A percentile compares a stretch with the other conserved stretches of the same genome.
These are phyloP conservation scores for Penicillium vulpinum DNA, from an alignment of 2,329 filamentous ascomycete genomes.

Conservation along the genomic window DNA sequence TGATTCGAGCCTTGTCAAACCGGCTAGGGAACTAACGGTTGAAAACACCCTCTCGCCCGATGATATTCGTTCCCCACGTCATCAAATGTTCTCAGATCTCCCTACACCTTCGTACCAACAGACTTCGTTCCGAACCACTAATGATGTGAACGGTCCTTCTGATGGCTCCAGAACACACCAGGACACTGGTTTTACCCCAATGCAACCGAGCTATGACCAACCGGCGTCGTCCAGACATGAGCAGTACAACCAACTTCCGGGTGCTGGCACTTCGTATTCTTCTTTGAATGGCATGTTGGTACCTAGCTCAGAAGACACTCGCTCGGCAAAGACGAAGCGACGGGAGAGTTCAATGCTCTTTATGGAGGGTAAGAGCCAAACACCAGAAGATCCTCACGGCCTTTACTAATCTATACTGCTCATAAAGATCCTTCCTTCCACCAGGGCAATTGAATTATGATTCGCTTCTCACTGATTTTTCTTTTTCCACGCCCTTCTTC, in stretches of 20 bases:
- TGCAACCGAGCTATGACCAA: conserved; percentile 53
- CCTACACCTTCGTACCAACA: conserved; percentile 65
- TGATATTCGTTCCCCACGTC: conserved; percentile 63
- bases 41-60: conserved; percentile 49
- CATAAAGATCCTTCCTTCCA: conserved; percentile 11
- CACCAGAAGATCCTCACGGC: not conserved
- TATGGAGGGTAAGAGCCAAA: conserved; percentile 34
- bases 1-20: conserved; percentile 42
- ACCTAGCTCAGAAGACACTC: conserved; percentile 37
- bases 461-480: conserved; percentile 1
- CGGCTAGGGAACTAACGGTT: conserved; percentile 46
- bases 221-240: conserved; percentile 31
- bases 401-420: not conserved
- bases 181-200: conserved; percentile 54
- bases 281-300: conserved; percentile 45
- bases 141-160: conserved; percentile 27
- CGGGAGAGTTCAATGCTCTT: conserved; percentile 52
- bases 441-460: conserved; percentile 14
- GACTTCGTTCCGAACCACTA: conserved; percentile 48
- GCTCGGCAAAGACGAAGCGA: conserved; percentile 46
- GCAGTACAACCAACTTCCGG: conserved; percentile 27
- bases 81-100: conserved; percentile 67
- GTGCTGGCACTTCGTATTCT: conserved; percentile 19
- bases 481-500: not conserved
- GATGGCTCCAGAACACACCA: conserved; percentile 34